phyloP scores from a whole-genome alignment of 2,329 filamentous ascomycete genomes.

The Claviceps capensis region DNA sequence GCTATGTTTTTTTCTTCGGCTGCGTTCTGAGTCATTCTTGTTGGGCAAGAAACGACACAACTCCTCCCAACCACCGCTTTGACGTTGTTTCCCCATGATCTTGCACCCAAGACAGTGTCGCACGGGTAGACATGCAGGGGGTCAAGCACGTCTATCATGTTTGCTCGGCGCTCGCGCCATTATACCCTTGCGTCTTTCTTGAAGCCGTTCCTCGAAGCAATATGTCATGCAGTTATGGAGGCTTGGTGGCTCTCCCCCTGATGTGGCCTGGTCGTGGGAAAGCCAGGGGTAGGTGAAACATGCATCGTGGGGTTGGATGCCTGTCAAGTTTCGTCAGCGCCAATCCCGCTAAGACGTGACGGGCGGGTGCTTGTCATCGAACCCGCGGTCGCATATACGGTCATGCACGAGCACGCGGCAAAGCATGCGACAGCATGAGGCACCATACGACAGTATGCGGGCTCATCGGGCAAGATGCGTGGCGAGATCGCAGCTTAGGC shows the following conservation, averaged over 20 bases:
- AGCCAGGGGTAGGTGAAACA: background rate
- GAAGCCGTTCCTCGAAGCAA: no score
- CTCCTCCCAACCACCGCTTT: background rate
- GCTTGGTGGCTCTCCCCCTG: background rate
- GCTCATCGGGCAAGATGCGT: no score
- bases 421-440: background rate
- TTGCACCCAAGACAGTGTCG: background rate
- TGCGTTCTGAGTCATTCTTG: background rate
- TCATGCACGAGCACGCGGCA: background rate
- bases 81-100: background rate
- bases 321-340: background rate
- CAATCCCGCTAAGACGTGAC: background rate
- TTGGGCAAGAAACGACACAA: background rate
- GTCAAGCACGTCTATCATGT: background rate
- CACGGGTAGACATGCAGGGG: background rate
- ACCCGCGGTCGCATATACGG: conserved; percentile 3
- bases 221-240: no score
- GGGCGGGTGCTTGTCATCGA: background rate
- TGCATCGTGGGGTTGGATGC: background rate
- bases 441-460: background rate
- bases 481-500: background rate
- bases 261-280: background rate
- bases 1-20: background rate
- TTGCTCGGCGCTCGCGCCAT: background rate
- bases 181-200: background rate